Percentiles rank a stretch among this genome's conserved stretches.
phyloP scores from a whole-genome alignment of 495 filamentous ascomycete species.

The Thozetella sp. region DNA sequence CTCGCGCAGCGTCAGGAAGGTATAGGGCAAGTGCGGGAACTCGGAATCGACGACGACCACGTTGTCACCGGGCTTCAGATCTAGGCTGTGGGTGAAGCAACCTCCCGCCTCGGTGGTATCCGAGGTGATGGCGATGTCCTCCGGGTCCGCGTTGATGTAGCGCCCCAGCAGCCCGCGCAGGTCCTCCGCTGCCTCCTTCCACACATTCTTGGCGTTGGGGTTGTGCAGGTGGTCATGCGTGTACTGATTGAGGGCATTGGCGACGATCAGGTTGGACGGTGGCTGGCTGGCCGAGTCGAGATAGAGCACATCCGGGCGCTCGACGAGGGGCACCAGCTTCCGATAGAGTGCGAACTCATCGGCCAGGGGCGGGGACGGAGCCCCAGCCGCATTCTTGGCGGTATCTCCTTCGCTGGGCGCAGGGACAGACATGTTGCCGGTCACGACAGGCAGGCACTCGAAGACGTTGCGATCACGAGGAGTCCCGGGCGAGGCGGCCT shows the following conservation, averaged over 20 bases:
- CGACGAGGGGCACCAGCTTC: not conserved
- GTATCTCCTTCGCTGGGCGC: not conserved
- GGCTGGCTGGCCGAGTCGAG: not conserved
- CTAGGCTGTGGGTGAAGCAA: conserved; percentile 11
- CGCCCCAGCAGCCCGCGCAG: conserved; percentile 13
- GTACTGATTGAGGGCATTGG: conserved; percentile 20
- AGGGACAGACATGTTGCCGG: not conserved
- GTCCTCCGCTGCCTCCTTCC: conserved; percentile 10
- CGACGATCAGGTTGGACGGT: conserved; percentile 16
- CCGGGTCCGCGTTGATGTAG: conserved; percentile 15
- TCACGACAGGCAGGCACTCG: not conserved
- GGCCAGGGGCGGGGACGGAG: too few relatives aligned
- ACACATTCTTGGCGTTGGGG: conserved; percentile 1
- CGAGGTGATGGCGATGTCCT: conserved; percentile 18
- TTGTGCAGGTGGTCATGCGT: conserved; percentile 13
- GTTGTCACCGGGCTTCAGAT: conserved; percentile 15
- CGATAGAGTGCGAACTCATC: not conserved
- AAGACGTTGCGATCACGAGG: too few relatives aligned
- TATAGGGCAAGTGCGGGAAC: conserved; percentile 16
- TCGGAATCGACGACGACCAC: conserved; percentile 20
- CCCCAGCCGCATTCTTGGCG: not conserved
- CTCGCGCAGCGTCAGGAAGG: conserved; percentile 14
- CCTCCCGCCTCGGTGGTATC: conserved; percentile 24
- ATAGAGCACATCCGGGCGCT: not conserved
- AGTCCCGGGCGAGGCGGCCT: too few relatives aligned